phyloP scores from a whole-genome alignment of 306 rosid species.

The Cicer pinnatifidum region DNA sequence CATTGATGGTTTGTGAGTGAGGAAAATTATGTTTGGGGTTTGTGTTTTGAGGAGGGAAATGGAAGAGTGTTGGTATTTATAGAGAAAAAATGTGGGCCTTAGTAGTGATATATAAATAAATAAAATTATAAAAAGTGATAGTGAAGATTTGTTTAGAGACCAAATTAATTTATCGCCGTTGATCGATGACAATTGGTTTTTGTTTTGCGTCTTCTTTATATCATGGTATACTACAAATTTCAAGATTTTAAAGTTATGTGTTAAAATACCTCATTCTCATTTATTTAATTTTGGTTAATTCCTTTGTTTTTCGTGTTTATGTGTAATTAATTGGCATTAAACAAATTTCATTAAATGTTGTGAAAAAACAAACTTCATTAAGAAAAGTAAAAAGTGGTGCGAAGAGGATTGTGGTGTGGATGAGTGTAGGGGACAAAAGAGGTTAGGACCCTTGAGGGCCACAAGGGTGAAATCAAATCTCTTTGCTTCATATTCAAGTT shows the following conservation, averaged over 20 bases:
- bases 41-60: conserved; percentile 28
- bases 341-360: too few relatives aligned
- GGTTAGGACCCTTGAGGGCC: conserved; percentile 33
- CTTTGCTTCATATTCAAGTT: conserved; percentile 57
- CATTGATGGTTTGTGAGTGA: conserved; percentile 21
- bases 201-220: background rate
- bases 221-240: too few relatives aligned
- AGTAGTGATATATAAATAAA: background rate
- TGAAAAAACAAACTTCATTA: too few relatives aligned
- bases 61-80: conserved; percentile 59
- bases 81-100: conserved; percentile 23
- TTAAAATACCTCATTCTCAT: too few relatives aligned
- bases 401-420: background rate
- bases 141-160: background rate
- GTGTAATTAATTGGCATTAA: too few relatives aligned
- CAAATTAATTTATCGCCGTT: conserved; percentile 43
- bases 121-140: background rate
- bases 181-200: conserved; percentile 40
- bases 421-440: conserved; percentile 57
- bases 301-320: background rate
- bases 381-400: background rate
- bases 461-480: conserved; percentile 41
- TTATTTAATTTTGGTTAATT: background rate
- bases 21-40: background rate
- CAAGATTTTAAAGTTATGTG: too few relatives aligned